Evolutionary conservation across 345 rosid genomes (phyloP), one percentile per base, ranked within the genome.

Genomic region (Dipteronia dyeriana): DNA sequence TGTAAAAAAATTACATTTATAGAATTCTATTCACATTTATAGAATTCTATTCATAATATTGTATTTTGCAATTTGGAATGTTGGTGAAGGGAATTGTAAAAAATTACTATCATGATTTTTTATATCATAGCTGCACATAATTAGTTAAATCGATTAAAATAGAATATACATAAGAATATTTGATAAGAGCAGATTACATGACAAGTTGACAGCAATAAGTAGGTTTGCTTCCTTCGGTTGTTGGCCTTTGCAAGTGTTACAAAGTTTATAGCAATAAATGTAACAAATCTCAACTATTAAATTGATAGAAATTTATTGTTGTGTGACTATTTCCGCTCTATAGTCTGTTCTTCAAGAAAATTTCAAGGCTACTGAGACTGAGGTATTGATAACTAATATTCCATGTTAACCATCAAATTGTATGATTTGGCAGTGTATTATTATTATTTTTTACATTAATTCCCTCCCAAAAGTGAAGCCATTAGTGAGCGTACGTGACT

Each of bases 331-430:
- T 70, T 93, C 96, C 57, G 97, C 94, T 61, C 81, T 93, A 81
- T 94, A 93, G 76, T 87, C 96, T 53, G 96, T 91, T 83, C 97
- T 93, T 53, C 97, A 93, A 73, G 95, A 93, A 86, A 95, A 93
- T 81, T 91, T 93, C 90, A 93, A 93, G 89, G 96, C 97, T 31
- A 93, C 92, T 73, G 97, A 93, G 82, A 93, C 90, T 79, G 96
- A 93, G 97, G 96, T 93, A 87, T 74, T 12, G 14, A 19, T 16
- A 20, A 20, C 6, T 47, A 63, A 13, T 41, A 38, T 73, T 22
- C 51, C 64, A 29, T 71, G 25, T 38, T 56, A 26, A 26, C 26
- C 41, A 38, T 14, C 0, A 1, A 38, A 38, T 38, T 38, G 41
- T 38, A 6, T 38, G 41, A 38, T 38, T 38, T 6, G 41, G 41